Evolutionary conservation across 1,139 yeast species (phyloP), one percentile per base, ranked within the genome.

Genomic region (Diutina catenulata): DNA sequence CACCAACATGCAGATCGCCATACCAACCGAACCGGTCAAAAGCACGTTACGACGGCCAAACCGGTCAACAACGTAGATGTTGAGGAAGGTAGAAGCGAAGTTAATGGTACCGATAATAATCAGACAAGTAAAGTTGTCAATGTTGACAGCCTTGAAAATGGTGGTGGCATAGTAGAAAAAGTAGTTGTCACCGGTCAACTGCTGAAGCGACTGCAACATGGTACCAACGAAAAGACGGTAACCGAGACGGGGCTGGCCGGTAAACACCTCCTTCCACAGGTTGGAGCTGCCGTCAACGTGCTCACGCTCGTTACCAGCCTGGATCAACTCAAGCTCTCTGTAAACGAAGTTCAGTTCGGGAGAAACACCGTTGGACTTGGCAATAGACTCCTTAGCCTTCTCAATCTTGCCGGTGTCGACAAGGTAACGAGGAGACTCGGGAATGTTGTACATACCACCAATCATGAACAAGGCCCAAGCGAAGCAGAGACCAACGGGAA

Each of bases 61-160:
- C 16, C 32, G 36, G 33, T 43, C 46, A 28, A 43, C 81, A 41
- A 74, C 65, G 56, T 62, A 79, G 44, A 82, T 61, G 43, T 83
- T 80, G 37, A 70, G 64, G 49, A 81, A 74, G 4, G 94, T 82
- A 16, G 88, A 79, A 28, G 66, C 76, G 57, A 82, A 79, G 63
- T 83, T 83, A 44, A 83, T 86, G 46, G 78, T 66, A 65, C 93
- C 93, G 39, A 83, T 66, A 42, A 86, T 82, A 45, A 80, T 67
- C 60, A 84, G 68, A 62, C 77, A 78, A 41, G 79, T 69, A 60
- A 77, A 83, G 29, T 94, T 74, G 57, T 80, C 87, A 40, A 47
- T 37, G 50, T 93, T 93, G 47, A 81, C 83, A 47, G 91, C 79
- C 51, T 73, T 59, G 73, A 81, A 81, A 52, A 80, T 70, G 40